Percentiles rank a stretch among this genome's conserved stretches.
These are phyloP conservation scores for Hymenoscyphus repandus DNA, from an alignment of 2,329 filamentous ascomycete genomes.

Conservation along the genomic window DNA sequence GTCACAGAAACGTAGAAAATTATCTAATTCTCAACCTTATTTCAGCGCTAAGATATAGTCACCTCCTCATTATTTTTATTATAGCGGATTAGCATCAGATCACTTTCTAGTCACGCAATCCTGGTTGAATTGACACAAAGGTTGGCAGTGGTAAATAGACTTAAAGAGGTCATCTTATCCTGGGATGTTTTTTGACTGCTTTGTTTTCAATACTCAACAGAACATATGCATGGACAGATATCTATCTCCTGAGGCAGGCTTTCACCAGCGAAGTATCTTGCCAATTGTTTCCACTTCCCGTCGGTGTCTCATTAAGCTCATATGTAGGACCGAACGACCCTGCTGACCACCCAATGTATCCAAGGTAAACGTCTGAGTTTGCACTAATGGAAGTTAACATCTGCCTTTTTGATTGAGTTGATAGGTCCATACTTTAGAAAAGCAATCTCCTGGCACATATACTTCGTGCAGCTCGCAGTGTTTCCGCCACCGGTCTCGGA, in stretches of 20 bases:
- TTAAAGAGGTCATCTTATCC: too few relatives aligned
- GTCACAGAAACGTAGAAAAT: too few relatives aligned
- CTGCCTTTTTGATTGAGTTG: neutral
- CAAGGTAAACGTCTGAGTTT: conserved; percentile 35
- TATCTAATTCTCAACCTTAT: too few relatives aligned
- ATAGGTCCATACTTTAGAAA: conserved; percentile 27
- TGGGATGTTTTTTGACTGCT: neutral
- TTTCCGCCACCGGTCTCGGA: conserved; percentile 36
- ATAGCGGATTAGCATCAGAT: too few relatives aligned
- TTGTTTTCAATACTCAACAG: neutral
- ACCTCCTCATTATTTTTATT: too few relatives aligned
- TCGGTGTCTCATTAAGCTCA: conserved; percentile 24
- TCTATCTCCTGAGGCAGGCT: conserved; percentile 13
- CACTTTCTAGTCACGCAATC: too few relatives aligned
- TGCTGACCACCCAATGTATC: conserved; percentile 35
- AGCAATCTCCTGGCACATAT: conserved; percentile 31
- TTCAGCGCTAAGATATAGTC: too few relatives aligned
- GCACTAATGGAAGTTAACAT: conserved; percentile 15
- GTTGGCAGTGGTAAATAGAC: too few relatives aligned
- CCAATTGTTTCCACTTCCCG: conserved; percentile 14
- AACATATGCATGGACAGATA: neutral
- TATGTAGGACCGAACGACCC: conserved; percentile 30
- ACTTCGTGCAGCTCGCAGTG: conserved; percentile 29
- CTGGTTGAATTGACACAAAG: too few relatives aligned
- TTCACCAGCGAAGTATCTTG: conserved; percentile 22